Evolutionary conservation across 2,329 filamentous ascomycete species (phyloP).

Genomic region (Aureobasidium subglaciale): DNA sequence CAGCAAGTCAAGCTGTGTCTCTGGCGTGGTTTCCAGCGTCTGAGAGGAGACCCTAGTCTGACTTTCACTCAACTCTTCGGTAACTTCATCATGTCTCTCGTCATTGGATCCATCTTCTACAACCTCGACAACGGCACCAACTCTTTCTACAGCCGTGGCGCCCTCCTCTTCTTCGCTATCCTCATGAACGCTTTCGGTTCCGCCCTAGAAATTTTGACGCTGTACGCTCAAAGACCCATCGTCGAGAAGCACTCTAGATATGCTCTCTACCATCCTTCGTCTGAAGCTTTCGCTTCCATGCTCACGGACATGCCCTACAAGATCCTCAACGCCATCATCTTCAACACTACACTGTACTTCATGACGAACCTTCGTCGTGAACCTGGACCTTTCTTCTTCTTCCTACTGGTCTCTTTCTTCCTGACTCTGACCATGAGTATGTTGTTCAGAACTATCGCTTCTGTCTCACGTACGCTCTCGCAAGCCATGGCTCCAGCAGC

Average conservation of each 20-base stretch:
- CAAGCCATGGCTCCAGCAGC: conserved; percentile 52
- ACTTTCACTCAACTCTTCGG: conserved; percentile 61
- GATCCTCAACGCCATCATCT: conserved; percentile 62
- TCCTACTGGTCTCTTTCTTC: conserved; percentile 66
- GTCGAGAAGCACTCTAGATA: conserved; percentile 86
- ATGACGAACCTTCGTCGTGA: conserved; percentile 73
- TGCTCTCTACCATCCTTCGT: conserved; percentile 81
- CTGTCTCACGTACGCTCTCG: conserved; percentile 59
- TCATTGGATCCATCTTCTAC: conserved; percentile 76
- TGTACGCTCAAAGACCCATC: conserved; percentile 84
- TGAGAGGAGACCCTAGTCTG: conserved; percentile 69
- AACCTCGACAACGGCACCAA: conserved; percentile 58
- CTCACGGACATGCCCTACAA: conserved; percentile 81
- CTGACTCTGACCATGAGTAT: conserved; percentile 75
- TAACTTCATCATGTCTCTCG: conserved; percentile 69
- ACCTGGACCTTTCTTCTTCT: conserved; percentile 76
- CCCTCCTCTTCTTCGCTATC: conserved; percentile 80
- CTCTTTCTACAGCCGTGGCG: conserved; percentile 73
- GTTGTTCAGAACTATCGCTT: conserved; percentile 77
- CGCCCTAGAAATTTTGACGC: conserved; percentile 74
- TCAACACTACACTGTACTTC: conserved; percentile 80
- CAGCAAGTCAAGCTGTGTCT: conserved; percentile 76
- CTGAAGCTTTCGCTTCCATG: conserved; percentile 84
- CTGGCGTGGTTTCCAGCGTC: conserved; percentile 69
- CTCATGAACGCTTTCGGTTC: conserved; percentile 79